A percentile compares a stretch with the other conserved stretches of the same genome.
Conservation (phyloP, 345 rosid genomes). For the Euphorbia pulcherrima region DNA sequence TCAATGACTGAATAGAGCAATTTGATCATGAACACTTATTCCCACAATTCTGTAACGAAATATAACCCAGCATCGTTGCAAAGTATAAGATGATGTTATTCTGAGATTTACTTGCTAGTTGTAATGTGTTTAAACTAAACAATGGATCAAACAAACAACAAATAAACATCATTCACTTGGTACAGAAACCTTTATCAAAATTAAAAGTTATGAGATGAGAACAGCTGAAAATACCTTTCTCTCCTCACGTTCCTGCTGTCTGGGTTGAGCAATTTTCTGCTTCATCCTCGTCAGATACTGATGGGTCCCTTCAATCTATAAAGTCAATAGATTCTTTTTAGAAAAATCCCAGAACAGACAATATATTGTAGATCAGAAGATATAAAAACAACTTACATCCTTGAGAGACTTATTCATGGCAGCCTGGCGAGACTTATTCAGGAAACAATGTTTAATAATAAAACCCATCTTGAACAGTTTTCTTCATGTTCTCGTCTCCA, state of each 20-base stretch:
- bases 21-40: neutral
- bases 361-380: no score
- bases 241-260: slow-evolving; percentile 53
- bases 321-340: neutral
- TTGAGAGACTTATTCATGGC: slow-evolving; percentile 65
- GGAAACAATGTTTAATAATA: no score
- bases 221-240: slow-evolving; percentile 45
- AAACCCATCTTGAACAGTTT: no score
- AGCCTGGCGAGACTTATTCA: slow-evolving; percentile 73
- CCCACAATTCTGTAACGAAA: neutral
- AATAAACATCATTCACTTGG: neutral
- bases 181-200: no score
- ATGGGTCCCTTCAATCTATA: slow-evolving; percentile 82
- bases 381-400: slow-evolving; percentile 40
- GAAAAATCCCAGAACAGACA: no score
- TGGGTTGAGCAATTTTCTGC: slow-evolving; percentile 47
- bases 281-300: slow-evolving; percentile 81
- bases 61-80: neutral
- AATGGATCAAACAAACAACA: neutral
- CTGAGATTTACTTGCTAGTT: neutral
- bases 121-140: neutral
- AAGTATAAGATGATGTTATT: neutral
- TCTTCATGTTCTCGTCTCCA: no score
- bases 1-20: no score
- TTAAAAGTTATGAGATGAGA: neutral